Base-by-base conservation (phyloP, 345 rosid species). In the Adansonia digitata region DNA sequence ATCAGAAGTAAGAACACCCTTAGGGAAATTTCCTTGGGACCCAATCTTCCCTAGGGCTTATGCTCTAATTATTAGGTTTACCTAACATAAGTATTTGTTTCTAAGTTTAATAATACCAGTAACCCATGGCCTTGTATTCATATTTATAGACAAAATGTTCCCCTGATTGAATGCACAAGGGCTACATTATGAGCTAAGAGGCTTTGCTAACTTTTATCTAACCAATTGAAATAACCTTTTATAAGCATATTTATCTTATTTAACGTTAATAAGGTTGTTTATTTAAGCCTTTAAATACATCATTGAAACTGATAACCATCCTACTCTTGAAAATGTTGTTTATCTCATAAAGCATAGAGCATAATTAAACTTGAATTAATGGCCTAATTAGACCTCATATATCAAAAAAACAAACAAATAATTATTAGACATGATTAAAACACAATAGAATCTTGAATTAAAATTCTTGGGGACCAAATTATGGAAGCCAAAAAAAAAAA, bases 81-180 rank as follows among this genome's bases (percentile, higher is more conserved):
- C 91, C 91, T 84, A 87, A 88, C 87, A 75, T 53, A 34, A 75
- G 77, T 62, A 52, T 31, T 75, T 62, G 43, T 79, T 72, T 67
- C 40, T 62, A 74, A 61, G 79, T 82, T 53, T 76, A 82, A 81
- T 73, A 81, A 82, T 77, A 67, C 71, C 78, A 81, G 56, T 76
- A 80, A 31, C 46, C 80, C 51, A 78, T 77, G 70, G 51, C 52
- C 45, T 78, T 93, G 90, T 84, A 64, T 69, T 72, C 90, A 74
- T 77, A 64, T 64, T 63, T 24, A 74, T 49, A 79, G 93, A 91
- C 98, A 87, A 78, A 69, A 72, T 93, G 97, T 91, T 77, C 85
- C 93, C 92, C 84, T 75, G 74, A 85, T 84, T 84, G 91, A 75
- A 86, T 80, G 83, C 94, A 89, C n/a, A 24, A 24, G 46, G 69